Evolutionary conservation across 225 moss, liverwort and hornwort genomes (phyloP).

Genomic region (Antitrichia curtipendula): DNA sequence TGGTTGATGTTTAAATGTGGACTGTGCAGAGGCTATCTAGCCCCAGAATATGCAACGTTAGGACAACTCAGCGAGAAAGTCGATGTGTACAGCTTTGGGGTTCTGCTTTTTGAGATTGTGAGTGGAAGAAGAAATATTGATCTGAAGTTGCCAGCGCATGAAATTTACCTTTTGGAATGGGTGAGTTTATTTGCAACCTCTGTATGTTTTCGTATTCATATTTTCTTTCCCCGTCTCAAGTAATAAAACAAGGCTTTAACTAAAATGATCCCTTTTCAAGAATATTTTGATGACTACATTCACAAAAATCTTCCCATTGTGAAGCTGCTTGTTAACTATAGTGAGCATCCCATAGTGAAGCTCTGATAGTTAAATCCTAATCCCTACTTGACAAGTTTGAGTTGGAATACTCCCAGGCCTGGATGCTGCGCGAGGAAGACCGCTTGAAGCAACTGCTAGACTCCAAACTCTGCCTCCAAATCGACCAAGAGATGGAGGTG

Average conservation of each 20-base stretch:
- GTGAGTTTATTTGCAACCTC: not conserved
- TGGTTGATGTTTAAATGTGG: not conserved
- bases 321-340: no score
- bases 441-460: conserved; percentile 18
- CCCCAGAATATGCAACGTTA: conserved; percentile 33
- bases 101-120: conserved; percentile 23
- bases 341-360: not conserved
- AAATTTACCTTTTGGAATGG: conserved; percentile 27
- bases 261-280: not conserved
- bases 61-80: conserved; percentile 40
- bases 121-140: conserved; percentile 31
- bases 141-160: not conserved
- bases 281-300: not conserved
- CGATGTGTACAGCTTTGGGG: conserved; percentile 40
- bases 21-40: conserved; percentile 28
- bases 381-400: not conserved
- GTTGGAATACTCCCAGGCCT: conserved; percentile 7
- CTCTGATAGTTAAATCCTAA: not conserved
- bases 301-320: not conserved
- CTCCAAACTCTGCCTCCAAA: conserved; percentile 1
- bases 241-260: not conserved
- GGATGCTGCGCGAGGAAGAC: conserved; percentile 19
- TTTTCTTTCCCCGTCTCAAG: not conserved
- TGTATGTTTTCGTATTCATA: not conserved
- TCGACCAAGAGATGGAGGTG: conserved; percentile 14